Evolutionary conservation across 352 stramenopile genomes (phyloP).

Genomic region (Phytophthora hibernalis): DNA sequence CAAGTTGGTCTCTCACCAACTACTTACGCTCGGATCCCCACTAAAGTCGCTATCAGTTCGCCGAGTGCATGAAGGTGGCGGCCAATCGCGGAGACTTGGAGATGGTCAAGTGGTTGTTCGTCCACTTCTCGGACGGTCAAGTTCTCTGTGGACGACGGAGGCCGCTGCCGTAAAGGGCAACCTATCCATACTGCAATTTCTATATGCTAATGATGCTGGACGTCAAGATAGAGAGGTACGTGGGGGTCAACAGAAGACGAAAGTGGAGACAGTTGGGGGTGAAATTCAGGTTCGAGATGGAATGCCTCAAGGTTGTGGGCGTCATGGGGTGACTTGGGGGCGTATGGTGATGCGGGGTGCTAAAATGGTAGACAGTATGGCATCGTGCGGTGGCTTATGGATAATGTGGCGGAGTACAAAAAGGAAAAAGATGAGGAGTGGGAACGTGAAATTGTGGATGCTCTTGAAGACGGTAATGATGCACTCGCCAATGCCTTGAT

Average conservation of each 20-base stretch:
- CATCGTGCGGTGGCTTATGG: slow-evolving; percentile 2
- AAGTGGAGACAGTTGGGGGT: too few relatives aligned
- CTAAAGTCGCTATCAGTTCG: slow-evolving; percentile 14
- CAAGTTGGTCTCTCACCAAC: slow-evolving; percentile 11
- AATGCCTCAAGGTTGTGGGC: too few relatives aligned
- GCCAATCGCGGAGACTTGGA: background rate
- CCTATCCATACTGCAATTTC: slow-evolving; percentile 8
- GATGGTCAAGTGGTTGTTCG: slow-evolving; percentile 9
- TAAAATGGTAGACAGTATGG: background rate
- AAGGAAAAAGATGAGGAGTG: background rate
- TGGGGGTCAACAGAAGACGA: slow-evolving; percentile 2
- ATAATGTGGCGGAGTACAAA: background rate
- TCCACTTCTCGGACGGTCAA: slow-evolving; percentile 7
- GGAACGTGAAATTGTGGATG: background rate
- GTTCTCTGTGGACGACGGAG: too few relatives aligned
- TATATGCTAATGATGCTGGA: slow-evolving; percentile 8
- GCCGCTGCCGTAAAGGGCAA: background rate
- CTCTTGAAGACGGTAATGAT: background rate
- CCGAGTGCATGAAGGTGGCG: slow-evolving; percentile 6
- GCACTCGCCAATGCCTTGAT: slow-evolving; percentile 5
- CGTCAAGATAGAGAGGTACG: background rate
- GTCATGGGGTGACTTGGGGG: slow-evolving; percentile 3
- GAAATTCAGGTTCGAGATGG: background rate
- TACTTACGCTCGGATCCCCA: slow-evolving; percentile 12
- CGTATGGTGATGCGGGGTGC: background rate